phyloP scores from a whole-genome alignment of 2,329 filamentous ascomycete species.

The Scedosporium minutisporum region DNA sequence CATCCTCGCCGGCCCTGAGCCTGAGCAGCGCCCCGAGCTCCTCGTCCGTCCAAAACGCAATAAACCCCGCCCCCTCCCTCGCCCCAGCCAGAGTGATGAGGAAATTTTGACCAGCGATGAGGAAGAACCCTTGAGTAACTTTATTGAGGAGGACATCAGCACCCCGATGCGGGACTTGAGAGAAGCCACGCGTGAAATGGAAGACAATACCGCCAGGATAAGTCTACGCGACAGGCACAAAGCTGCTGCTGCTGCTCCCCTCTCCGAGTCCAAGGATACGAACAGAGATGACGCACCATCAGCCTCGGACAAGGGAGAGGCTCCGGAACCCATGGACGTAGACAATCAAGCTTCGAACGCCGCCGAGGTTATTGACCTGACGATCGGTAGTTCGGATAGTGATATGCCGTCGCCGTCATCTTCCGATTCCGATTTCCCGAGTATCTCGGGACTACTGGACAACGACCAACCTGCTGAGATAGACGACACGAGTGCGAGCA shows the following conservation, averaged over 20 bases:
- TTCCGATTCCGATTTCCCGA: neutral
- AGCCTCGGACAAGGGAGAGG: neutral
- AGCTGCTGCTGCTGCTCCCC: neutral
- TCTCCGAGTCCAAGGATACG: neutral
- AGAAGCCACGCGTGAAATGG: neutral
- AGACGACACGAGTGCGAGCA: conserved; percentile 10
- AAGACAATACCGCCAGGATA: neutral
- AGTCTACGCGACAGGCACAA: neutral
- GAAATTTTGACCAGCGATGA: conserved; percentile 41
- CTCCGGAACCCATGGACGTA: neutral
- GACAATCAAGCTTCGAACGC: neutral
- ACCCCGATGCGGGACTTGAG: neutral
- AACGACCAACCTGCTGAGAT: neutral
- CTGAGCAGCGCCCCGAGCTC: conserved; percentile 14
- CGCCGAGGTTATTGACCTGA: neutral
- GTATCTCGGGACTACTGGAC: neutral
- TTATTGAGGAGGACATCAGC: conserved; percentile 29
- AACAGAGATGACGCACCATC: neutral
- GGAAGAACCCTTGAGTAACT: conserved; percentile 39
- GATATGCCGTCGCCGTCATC: neutral
- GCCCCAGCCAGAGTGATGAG: conserved; percentile 24
- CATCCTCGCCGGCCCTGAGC: conserved; percentile 28
- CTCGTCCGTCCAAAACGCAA: conserved; percentile 7
- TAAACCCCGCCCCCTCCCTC: neutral
- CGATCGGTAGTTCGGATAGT: neutral